phyloP scores from a whole-genome alignment of 2,329 filamentous ascomycete species.

The Lojkania enalia region DNA sequence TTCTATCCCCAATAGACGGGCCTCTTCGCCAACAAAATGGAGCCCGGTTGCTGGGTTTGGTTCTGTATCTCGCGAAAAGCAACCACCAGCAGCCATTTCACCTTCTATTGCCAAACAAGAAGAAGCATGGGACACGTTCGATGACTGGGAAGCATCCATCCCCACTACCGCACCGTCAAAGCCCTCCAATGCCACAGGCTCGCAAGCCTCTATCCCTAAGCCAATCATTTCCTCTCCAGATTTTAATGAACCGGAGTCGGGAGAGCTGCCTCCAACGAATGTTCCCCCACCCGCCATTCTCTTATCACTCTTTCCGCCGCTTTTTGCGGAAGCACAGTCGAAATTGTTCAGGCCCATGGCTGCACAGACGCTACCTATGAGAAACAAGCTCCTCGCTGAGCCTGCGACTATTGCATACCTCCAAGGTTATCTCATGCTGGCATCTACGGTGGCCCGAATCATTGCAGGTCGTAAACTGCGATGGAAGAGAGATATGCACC shows the following conservation, averaged over 20 bases:
- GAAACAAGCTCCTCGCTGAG: conserved; percentile 66
- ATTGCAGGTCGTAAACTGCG: conserved; percentile 82
- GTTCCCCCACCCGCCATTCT: conserved; percentile 86
- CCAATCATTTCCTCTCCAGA: conserved; percentile 27
- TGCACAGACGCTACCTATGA: conserved; percentile 60
- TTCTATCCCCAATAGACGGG: conserved; percentile 3
- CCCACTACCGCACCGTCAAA: conserved; percentile 15
- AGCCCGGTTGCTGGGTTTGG: conserved; percentile 20
- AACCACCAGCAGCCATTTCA: conserved; percentile 5
- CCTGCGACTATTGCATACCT: conserved; percentile 66
- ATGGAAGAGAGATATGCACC: conserved; percentile 86
- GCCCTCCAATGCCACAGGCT: neutral
- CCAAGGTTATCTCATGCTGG: conserved; percentile 64
- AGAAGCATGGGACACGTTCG: conserved; percentile 53
- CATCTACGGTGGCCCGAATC: conserved; percentile 73
- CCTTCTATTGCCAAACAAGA: conserved; percentile 21
- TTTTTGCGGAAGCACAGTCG: conserved; percentile 68
- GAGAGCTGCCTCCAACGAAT: conserved; percentile 70
- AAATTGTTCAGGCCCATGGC: conserved; percentile 68
- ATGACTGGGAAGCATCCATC: conserved; percentile 46
- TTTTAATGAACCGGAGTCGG: conserved; percentile 26
- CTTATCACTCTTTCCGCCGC: conserved; percentile 71
- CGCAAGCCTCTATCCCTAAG: conserved; percentile 7
- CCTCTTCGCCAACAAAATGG: conserved; percentile 12
- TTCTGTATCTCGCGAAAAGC: conserved; percentile 7